phyloP scores from a whole-genome alignment of 2,329 filamentous ascomycete genomes.

The Talaromyces sp. region DNA sequence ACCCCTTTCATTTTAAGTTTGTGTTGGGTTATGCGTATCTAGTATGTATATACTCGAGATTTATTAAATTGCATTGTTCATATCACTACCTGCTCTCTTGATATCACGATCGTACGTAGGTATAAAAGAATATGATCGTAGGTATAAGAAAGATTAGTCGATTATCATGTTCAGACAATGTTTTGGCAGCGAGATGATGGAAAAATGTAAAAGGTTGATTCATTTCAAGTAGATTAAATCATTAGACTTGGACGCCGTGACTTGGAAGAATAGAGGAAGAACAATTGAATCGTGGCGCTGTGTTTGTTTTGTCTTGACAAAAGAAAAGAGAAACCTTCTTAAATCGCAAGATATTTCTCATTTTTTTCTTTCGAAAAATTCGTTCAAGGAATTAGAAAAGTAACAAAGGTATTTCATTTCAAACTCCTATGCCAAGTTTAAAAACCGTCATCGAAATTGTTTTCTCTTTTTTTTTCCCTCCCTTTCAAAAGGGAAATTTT shows the following conservation, averaged over 20 bases:
- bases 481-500: not conserved
- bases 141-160: too few species aligned
- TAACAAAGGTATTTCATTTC: constrained; percentile 12
- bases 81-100: not conserved
- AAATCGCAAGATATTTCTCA: not conserved
- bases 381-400: constrained; percentile 10
- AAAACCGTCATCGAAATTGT: constrained; percentile 10
- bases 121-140: not conserved
- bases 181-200: not conserved
- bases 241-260: constrained; percentile 12
- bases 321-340: not conserved
- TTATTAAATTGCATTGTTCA: not conserved
- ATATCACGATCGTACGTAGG: not conserved
- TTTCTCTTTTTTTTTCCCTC: constrained; percentile 1
- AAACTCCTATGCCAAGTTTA: constrained; percentile 14
- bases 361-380: not conserved
- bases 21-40: not conserved
- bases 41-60: not conserved
- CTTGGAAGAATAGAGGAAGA: not conserved
- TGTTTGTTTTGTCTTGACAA: not conserved
- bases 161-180: not conserved
- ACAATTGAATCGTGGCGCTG: not conserved
- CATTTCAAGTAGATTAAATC: constrained; percentile 8
- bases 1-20: constrained; percentile 1
- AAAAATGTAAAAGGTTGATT: not conserved